These are phyloP conservation scores for Gracilariopsis chorda DNA, from an alignment of 23 red algal genomes.

Conservation along the genomic window DNA sequence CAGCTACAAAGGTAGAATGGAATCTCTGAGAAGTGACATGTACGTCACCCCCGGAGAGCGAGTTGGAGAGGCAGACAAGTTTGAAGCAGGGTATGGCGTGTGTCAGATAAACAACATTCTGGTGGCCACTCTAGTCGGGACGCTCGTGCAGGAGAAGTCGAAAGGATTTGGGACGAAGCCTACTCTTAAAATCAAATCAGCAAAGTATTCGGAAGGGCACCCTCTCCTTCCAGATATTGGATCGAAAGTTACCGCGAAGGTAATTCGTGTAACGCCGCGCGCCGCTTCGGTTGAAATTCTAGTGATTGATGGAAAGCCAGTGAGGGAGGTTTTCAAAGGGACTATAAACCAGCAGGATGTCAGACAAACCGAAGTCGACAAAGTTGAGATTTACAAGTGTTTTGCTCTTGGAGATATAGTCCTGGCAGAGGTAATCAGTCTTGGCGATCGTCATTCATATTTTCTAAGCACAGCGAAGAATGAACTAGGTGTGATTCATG, in stretches of 20 bases:
- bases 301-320: slow-evolving; percentile 30
- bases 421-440: slow-evolving; percentile 40
- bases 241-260: slow-evolving; percentile 51
- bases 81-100: slow-evolving; percentile 31
- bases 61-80: slow-evolving; percentile 9
- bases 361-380: slow-evolving; percentile 43
- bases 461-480: slow-evolving; percentile 57
- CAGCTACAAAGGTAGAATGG: no score
- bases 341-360: slow-evolving; percentile 62
- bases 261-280: slow-evolving; percentile 41
- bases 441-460: slow-evolving; percentile 54
- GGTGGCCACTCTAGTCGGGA: slow-evolving; percentile 26
- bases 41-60: slow-evolving; percentile 44
- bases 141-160: slow-evolving; percentile 5
- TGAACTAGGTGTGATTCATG: slow-evolving; percentile 60
- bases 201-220: not conserved
- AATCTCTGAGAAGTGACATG: not conserved
- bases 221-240: slow-evolving; percentile 43
- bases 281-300: slow-evolving; percentile 36
- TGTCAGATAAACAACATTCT: slow-evolving; percentile 18
- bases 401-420: slow-evolving; percentile 65
- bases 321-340: slow-evolving; percentile 40
- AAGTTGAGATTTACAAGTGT: slow-evolving; percentile 64
- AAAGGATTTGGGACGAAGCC: not conserved
- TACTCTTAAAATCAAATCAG: slow-evolving; percentile 1